Evolutionary conservation across 2,329 filamentous ascomycete species (phyloP), one percentile per base, ranked within the genome.

Genomic region (Harringtonia aguacate): DNA sequence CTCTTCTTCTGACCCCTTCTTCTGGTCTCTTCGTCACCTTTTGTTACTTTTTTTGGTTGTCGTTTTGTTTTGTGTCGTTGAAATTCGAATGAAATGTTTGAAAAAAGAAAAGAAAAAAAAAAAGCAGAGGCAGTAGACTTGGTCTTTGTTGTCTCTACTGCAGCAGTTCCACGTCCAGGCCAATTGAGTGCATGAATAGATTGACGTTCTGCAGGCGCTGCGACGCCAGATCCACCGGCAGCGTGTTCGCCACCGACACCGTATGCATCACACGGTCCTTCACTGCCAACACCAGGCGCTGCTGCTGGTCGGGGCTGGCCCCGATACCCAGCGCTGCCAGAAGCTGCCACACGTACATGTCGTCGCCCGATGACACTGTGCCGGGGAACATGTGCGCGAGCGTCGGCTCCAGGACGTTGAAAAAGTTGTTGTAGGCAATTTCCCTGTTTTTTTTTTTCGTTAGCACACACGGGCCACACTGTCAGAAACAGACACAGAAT

Each of bases 201-300:
- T 98, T 98, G 53, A 98, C 92, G 58, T 95, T 95, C 46, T 84
- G 82, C 46, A 95, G 70, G 47, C 90, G 81, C 59, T 86, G 81
- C 48, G 79, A 79, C 13, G 85, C 81, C 79, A 97, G 86, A 46
- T 92, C 84, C 15, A 81, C 74, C 17, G 92, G 90, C 29, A 98
- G 71, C 2, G 86, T 90, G 72, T 95, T 95, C 56, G 86, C 84
- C 42, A 94, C 78, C 27, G 76, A 71, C 12, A 98, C 87, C 0
- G 92, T 97, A 59, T 95, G 89, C 77, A 97, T 94, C 47, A 98
- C 92, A 43, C 90, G 83, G 57, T 98, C 92, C 75, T 97, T 98
- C 54, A 98, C 92, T 34, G 88, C 89, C 56, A 95, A 77, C 10
- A 98, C 92, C 45, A 98, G 73, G 46, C 89, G 78, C 61, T 95